phyloP scores from a whole-genome alignment of 148 eudicot species.

The Fagopyrum esculentum region DNA sequence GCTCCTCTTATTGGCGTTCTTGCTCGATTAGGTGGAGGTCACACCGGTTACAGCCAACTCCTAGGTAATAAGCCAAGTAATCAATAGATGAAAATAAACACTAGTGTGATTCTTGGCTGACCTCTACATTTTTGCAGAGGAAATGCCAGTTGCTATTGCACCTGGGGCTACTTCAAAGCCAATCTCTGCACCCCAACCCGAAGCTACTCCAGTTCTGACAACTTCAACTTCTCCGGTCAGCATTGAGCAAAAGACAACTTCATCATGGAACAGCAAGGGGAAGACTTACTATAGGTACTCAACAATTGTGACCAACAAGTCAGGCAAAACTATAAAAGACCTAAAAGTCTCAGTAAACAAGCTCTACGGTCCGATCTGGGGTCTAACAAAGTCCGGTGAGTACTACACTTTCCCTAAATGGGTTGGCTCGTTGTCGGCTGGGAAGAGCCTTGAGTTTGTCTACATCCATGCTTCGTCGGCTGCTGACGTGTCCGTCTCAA shows the following conservation, averaged over 20 bases:
- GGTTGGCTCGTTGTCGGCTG: constrained; percentile 55
- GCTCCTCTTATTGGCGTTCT: constrained; percentile 92
- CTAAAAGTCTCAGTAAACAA: constrained; percentile 53
- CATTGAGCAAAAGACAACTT: constrained; percentile 49
- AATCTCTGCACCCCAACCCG: constrained; percentile 12
- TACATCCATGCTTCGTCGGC: constrained; percentile 71
- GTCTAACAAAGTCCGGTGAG: constrained; percentile 46
- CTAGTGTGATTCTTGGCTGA: neutral
- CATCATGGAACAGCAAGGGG: constrained; percentile 53
- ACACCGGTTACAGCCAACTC: constrained; percentile 82
- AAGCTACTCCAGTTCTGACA: constrained; percentile 38
- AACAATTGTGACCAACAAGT: constrained; percentile 67
- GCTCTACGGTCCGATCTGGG: constrained; percentile 91
- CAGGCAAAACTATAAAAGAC: constrained; percentile 51
- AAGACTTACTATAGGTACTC: constrained; percentile 91
- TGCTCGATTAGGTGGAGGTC: constrained; percentile 69
- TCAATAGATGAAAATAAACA: neutral
- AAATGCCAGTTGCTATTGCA: neutral
- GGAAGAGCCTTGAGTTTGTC: constrained; percentile 79
- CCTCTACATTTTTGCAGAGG: neutral
- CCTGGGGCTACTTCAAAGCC: neutral
- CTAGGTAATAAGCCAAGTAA: constrained; percentile 16
- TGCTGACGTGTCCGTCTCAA: constrained; percentile 59
- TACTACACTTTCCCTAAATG: constrained; percentile 67
- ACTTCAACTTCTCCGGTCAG: constrained; percentile 31